Conservation (phyloP, 495 filamentous ascomycete species). For the Copromyces sp. region DNA sequence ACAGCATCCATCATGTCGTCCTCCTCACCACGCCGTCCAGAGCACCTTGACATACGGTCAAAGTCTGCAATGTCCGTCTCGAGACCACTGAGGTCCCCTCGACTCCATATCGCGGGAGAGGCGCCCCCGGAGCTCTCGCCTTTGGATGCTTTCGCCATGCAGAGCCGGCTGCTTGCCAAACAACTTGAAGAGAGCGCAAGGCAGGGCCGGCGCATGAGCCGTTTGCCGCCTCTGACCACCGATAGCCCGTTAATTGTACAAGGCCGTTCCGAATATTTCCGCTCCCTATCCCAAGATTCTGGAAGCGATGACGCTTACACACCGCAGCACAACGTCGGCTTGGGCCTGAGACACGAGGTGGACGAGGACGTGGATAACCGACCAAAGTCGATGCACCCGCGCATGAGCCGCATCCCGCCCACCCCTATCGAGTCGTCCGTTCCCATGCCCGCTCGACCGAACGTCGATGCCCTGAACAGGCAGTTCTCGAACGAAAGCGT, state of each 20-base stretch:
- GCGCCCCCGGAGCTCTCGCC: constrained; percentile 86
- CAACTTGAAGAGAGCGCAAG: constrained; percentile 69
- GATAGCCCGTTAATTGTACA: constrained; percentile 57
- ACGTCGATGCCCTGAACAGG: constrained; percentile 21
- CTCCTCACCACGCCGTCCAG: constrained; percentile 35
- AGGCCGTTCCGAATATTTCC: constrained; percentile 63
- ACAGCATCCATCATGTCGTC: constrained; percentile 33
- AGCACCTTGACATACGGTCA: constrained; percentile 52
- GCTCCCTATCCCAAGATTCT: constrained; percentile 44
- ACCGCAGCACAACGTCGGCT: constrained; percentile 25
- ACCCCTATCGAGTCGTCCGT: constrained; percentile 37
- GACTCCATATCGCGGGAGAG: constrained; percentile 74
- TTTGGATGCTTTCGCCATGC: constrained; percentile 85
- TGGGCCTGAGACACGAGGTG: constrained; percentile 43
- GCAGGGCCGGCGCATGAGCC: constrained; percentile 65
- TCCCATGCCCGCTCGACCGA: constrained; percentile 30
- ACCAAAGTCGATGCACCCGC: constrained; percentile 63
- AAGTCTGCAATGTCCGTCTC: constrained; percentile 50
- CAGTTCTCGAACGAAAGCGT: constrained; percentile 21
- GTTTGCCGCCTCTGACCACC: constrained; percentile 72
- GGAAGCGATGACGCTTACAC: constrained; percentile 26
- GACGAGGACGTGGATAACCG: constrained; percentile 46
- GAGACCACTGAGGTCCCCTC: constrained; percentile 52
- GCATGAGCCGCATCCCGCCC: constrained; percentile 54
- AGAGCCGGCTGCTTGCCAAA: constrained; percentile 76